Conservation (phyloP, 2,329 filamentous ascomycete genomes). For the Pseudogymnoascus sp. region DNA sequence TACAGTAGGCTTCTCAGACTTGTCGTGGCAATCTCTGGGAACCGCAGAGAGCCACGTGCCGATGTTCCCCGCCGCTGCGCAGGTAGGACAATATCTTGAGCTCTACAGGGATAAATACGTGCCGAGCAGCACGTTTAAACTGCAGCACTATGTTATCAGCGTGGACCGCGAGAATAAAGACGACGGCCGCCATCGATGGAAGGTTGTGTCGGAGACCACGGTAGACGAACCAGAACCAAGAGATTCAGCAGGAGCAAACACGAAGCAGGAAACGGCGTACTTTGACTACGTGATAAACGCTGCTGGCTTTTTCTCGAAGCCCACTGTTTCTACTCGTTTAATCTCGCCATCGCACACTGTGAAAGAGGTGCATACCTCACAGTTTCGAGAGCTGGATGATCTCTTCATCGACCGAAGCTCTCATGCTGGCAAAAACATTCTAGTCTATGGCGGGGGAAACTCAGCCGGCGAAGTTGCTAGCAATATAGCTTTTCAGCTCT, state of each 20-base stretch:
- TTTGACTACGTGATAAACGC: constrained; percentile 2
- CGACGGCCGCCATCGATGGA: neutral
- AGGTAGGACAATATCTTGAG: constrained; percentile 14
- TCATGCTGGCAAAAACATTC: neutral
- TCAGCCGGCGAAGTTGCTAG: constrained; percentile 12
- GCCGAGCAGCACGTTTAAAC: neutral
- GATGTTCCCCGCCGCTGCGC: neutral
- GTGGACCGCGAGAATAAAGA: neutral
- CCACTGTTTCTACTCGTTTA: neutral
- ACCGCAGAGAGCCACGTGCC: neutral
- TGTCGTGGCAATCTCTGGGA: constrained; percentile 10
- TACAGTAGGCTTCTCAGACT: constrained; percentile 15
- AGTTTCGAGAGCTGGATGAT: neutral
- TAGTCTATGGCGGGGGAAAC: constrained; percentile 12
- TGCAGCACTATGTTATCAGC: neutral
- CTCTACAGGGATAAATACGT: neutral
- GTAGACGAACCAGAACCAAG: neutral
- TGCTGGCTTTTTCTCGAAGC: neutral
- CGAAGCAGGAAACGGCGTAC: neutral
- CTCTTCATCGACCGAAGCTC: neutral
- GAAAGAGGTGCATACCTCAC: neutral
- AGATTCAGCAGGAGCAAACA: neutral
- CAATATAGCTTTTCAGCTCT: constrained; percentile 29
- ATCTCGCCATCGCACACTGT: neutral
- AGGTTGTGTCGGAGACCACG: neutral